Base-by-base conservation (phyloP, 768 basidiomycete genomes). In the Kwoniella newhampshirensis region DNA sequence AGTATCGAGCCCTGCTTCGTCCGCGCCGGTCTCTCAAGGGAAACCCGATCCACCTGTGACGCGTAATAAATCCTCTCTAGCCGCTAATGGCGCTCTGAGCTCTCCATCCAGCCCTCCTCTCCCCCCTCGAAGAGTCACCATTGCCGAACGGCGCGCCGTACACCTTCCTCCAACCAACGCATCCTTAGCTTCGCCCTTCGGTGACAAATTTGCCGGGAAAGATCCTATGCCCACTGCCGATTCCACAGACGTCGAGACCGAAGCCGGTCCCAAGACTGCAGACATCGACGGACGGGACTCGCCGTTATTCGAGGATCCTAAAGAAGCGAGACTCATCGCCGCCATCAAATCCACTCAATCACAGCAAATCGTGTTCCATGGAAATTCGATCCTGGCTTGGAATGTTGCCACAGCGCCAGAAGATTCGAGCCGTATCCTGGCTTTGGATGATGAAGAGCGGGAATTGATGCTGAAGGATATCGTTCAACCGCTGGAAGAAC, bases 71-170 rank as follows among this genome's bases (percentile, higher is more conserved):
- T 51, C 50, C 3, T 41, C 56, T 1, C 37, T 26, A 3, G 17
- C 18, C 17, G 17, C 40, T 6, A 18, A 6, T 6, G 13, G 7
- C 40, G 40, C 6, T n/a, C 40, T n/a, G 17, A 42, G 40, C 17
- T 35, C 46, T 32, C 47, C 48, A n/a, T 20, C 55, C 17, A 57
- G 49, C 26, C 48, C 49, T 35, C 35, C 49, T 4, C 25, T 43
- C 12, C 30, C 48, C 1, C 25, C 49, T 8, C 27, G 56, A 26
- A 39, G 45, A 46, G 56, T 58, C 4, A 71, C 70, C 8, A 61
- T 71, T 15, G 70, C 70, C n/a, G 70, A 71, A 35, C 59, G 70
- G 8, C 59, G 70, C 12, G 46, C 68, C 2, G 53, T 70, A 7
- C 44, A 51, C 9, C 57, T 70, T 5, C 63, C 66, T 11, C 58